Conservation (phyloP, 495 filamentous ascomycete species). For the Polyplosphaeria fusca region DNA sequence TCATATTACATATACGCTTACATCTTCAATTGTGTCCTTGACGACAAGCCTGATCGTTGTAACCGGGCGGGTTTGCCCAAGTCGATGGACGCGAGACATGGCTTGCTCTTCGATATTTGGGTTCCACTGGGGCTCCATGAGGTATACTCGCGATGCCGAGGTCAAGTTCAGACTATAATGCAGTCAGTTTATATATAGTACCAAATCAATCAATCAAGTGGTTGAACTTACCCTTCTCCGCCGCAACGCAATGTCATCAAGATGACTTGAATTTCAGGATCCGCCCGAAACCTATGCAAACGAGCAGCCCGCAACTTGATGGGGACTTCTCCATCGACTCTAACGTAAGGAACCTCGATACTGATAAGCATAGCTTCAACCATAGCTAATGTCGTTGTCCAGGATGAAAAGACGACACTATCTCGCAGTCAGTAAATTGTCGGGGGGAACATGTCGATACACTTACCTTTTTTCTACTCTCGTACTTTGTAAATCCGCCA, state of each 20-base stretch:
- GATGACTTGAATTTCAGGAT: not conserved
- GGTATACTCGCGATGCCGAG: not conserved
- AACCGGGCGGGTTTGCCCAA: not conserved
- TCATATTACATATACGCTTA: not conserved
- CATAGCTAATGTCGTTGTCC: conserved; percentile 1
- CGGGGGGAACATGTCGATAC: not conserved
- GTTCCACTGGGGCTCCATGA: conserved; percentile 13
- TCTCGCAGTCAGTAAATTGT: not conserved
- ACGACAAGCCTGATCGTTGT: not conserved
- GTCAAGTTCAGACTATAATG: conserved; percentile 1
- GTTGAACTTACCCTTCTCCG: conserved; percentile 1
- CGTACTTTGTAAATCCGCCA: conserved; percentile 1
- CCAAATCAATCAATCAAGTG: not conserved
- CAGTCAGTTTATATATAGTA: not conserved
- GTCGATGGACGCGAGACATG: not conserved
- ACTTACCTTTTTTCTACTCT: conserved; percentile 14
- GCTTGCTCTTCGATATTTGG: conserved; percentile 9
- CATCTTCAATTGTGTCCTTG: not conserved
- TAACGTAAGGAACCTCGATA: not conserved
- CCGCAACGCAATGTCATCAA: conserved; percentile 1
- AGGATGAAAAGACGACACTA: conserved; percentile 5
- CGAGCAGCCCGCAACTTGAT: not conserved
- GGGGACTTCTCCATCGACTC: not conserved
- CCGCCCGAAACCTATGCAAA: not conserved
- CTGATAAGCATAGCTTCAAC: not conserved